Percentiles rank a stretch among this genome's conserved stretches.
Evolutionary conservation across 495 filamentous ascomycete species (phyloP).

Genomic region (Penicillium longicatenatum): DNA sequence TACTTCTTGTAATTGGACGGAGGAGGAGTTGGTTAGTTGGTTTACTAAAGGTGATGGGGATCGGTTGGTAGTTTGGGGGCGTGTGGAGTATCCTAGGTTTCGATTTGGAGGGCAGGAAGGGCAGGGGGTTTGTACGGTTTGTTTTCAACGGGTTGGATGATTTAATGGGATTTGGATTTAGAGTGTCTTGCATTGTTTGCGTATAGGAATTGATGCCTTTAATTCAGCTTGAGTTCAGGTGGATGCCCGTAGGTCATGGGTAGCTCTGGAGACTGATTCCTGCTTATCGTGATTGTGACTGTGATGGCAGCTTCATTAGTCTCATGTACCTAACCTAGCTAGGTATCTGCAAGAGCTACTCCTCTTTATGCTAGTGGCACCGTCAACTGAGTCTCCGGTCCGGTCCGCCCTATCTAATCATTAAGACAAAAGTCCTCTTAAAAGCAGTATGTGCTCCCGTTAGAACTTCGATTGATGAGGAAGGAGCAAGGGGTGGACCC

Average conservation of each 20-base stretch:
- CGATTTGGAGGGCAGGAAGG: conserved; percentile 85
- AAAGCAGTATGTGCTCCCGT: too few relatives aligned
- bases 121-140: conserved; percentile 80
- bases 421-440: too few relatives aligned
- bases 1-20: conserved; percentile 98
- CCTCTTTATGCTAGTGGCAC: background rate
- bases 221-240: background rate
- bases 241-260: too few relatives aligned
- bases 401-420: too few relatives aligned
- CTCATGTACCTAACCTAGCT: too few relatives aligned
- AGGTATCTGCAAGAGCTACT: background rate
- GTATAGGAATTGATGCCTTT: background rate
- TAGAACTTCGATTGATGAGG: too few relatives aligned
- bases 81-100: conserved; percentile 79
- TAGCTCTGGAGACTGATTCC: too few relatives aligned
- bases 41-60: conserved; percentile 51
- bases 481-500: too few relatives aligned
- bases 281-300: too few relatives aligned
- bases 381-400: too few relatives aligned
- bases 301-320: too few relatives aligned
- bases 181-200: too few relatives aligned
- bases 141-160: conserved; percentile 53
- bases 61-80: conserved; percentile 58
- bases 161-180: background rate
- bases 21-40: conserved; percentile 78